Evolutionary conservation across 306 rosid species (phyloP).

Genomic region (Cucurbita argyrosperma): DNA sequence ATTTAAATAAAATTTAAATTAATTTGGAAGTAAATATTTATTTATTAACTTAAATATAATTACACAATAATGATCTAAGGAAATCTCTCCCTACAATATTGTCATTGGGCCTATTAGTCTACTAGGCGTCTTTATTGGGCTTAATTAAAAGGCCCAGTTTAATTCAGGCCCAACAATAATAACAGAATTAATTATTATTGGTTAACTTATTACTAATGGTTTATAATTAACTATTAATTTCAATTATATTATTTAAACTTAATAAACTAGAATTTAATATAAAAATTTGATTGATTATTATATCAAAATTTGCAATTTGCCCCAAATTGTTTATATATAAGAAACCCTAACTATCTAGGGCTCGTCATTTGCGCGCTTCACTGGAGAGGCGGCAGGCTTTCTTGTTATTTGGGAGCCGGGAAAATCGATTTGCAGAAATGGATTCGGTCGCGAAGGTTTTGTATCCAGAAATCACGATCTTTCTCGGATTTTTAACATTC

Average conservation of each 20-base stretch:
- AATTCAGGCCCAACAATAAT: neutral
- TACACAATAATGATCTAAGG: neutral
- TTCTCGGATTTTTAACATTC: neutral
- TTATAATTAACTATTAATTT: no score
- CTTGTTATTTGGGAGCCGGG: neutral
- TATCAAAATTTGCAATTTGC: no score
- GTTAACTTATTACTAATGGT: no score
- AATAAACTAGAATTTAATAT: no score
- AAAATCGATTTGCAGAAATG: neutral
- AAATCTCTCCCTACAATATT: neutral
- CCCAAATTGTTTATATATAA: neutral
- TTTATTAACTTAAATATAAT: no score
- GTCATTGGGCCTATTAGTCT: neutral
- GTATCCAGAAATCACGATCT: neutral
- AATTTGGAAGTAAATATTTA: no score
- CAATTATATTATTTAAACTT: no score
- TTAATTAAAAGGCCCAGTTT: neutral
- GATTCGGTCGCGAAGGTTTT: neutral
- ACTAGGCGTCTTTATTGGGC: neutral
- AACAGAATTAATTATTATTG: no score
- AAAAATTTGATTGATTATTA: no score
- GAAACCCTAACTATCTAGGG: neutral
- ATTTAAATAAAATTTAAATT: no score
- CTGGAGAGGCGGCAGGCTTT: neutral
- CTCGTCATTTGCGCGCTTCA: neutral